Base-by-base conservation (phyloP, 371 early-diverging fungal species). In the Lichtheimia ramosa region DNA sequence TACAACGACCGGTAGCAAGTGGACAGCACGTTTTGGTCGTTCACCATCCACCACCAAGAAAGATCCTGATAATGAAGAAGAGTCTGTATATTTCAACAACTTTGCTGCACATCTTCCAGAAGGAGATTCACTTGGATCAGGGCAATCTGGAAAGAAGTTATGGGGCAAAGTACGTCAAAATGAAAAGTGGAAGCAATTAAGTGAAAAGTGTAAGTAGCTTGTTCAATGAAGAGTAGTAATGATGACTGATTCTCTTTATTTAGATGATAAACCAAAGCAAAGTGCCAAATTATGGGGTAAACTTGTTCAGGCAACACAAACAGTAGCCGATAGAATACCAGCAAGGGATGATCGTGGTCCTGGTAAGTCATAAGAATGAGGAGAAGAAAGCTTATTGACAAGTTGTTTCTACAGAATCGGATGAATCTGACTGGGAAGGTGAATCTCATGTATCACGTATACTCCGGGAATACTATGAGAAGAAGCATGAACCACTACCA, bases 271-370 rank as follows among this genome's bases (percentile, higher is more conserved):
- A 39, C 58, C 70, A 14, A 71, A 73, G 56, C 67, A 66, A 21
- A 59, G 67, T 10, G 71, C 71, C 20, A 73, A 75, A 54, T 54
- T 85, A n/a, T 85, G 86, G 86, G 79, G 69, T 14, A 80, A 79
- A 56, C 52, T 85, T n/a, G 55, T 73, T 23, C 77, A 81, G 14
- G 83, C 86, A 51, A 85, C 83, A 25, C 83, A 85, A 42, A 79
- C 61, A n/a, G 72, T 85, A 62, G 76, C 82, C 43, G 79, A 78
- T 15, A 77, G 74, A 54, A 80, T 82, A 21, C 81, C 83, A 24
- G 61, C 60, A 18, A 58, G 56, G 14, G 62, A 66, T 21, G 64
- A 60, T 46, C 54, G 48, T 51, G 66, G 66, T 14, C 65, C 65
- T 34, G 65, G 65, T 59, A 64, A 42, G 41, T 15, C 3, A 16